Evolutionary conservation across 2,329 filamentous ascomycete species (phyloP).

Genomic region (Talaromyces funiculosus): DNA sequence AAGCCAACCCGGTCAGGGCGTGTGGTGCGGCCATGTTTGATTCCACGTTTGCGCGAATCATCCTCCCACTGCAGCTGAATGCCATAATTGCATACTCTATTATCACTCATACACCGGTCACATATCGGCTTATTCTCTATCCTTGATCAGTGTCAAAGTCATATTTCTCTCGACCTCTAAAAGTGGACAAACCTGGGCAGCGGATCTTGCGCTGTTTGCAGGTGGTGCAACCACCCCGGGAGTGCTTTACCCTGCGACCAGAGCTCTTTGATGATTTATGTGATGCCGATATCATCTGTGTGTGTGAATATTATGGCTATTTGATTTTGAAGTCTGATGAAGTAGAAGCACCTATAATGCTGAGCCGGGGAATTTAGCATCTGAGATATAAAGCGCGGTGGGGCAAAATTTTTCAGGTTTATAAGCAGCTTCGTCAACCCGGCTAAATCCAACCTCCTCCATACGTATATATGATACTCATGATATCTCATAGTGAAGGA

Average conservation of each 20-base stretch:
- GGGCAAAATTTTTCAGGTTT: background rate
- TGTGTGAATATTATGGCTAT: background rate
- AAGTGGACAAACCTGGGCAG: slow-evolving; percentile 12
- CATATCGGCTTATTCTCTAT: slow-evolving; percentile 15
- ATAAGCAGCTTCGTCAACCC: background rate
- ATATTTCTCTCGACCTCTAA: background rate
- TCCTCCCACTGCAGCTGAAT: slow-evolving; percentile 15
- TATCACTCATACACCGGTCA: slow-evolving; percentile 12
- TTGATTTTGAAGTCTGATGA: too few relatives aligned
- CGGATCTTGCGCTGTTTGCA: slow-evolving; percentile 16
- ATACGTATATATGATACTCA: too few relatives aligned
- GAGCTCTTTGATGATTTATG: slow-evolving; percentile 4
- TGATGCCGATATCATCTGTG: slow-evolving; percentile 2
- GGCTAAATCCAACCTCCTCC: background rate
- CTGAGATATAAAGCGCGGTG: background rate
- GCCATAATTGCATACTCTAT: slow-evolving; percentile 11
- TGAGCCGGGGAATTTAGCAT: background rate
- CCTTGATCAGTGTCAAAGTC: background rate
- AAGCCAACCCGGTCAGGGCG: slow-evolving; percentile 10
- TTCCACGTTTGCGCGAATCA: slow-evolving; percentile 14
- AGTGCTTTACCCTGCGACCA: slow-evolving; percentile 16
- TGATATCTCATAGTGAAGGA: background rate
- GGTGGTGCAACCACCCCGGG: slow-evolving; percentile 14
- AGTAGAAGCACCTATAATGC: background rate
- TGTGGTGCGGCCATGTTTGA: slow-evolving; percentile 15